A percentile compares a stretch with the other conserved stretches of the same genome.
Conservation (phyloP, 2,329 filamentous ascomycete species). For the Mariannaea elegans region DNA sequence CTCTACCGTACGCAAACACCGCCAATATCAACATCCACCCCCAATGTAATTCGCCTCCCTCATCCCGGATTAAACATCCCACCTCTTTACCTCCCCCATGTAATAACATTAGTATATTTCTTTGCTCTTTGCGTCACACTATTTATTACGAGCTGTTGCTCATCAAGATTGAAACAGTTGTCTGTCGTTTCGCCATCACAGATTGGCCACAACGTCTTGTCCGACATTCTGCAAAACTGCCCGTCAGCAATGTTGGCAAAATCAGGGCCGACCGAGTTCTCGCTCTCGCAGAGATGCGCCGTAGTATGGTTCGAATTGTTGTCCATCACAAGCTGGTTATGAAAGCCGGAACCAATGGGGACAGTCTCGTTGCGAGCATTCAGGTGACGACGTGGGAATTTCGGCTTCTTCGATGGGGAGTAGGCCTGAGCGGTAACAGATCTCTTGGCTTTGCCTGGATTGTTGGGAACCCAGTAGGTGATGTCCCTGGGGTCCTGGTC, state of each 20-base stretch:
- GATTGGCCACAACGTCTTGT: constrained; percentile 24
- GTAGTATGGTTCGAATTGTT: constrained; percentile 6
- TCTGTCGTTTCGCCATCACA: constrained; percentile 1
- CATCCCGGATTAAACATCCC: too few species aligned
- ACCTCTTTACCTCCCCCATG: background rate
- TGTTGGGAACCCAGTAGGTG: constrained; percentile 11
- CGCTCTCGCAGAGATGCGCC: constrained; percentile 15
- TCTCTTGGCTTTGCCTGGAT: background rate
- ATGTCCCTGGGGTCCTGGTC: constrained; percentile 22
- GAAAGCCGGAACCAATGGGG: background rate
- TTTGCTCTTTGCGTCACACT: background rate
- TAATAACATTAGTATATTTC: background rate
- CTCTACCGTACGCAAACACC: too few species aligned
- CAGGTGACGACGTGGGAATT: background rate
- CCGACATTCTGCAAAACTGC: constrained; percentile 24
- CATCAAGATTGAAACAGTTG: constrained; percentile 14
- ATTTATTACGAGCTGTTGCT: constrained; percentile 12
- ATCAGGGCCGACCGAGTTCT: constrained; percentile 18
- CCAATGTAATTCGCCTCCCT: too few species aligned
- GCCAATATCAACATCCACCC: too few species aligned
- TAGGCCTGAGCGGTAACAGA: background rate
- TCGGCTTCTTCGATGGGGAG: background rate
- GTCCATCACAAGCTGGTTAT: constrained; percentile 10
- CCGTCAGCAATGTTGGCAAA: constrained; percentile 16
- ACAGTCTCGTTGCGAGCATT: background rate